Conservation (phyloP, 768 basidiomycete species). For the Tricholoma saponaceum region DNA sequence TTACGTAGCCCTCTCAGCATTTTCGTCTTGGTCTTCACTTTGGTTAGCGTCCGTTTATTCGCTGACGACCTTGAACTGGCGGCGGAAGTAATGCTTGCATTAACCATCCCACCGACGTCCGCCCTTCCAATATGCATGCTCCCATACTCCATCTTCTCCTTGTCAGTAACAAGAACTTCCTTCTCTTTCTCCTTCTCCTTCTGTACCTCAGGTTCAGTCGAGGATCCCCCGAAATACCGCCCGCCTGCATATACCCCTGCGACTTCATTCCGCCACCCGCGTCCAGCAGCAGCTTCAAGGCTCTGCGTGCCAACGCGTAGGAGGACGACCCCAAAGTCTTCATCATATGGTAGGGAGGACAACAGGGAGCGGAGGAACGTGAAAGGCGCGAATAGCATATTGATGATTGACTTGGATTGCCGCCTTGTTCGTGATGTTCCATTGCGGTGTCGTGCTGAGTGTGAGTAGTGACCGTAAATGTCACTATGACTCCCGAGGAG, state of each 20-base stretch:
- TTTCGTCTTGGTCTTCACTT: not conserved
- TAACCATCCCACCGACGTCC: constrained; percentile 6
- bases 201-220: not conserved
- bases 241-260: constrained; percentile 37
- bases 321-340: constrained; percentile 70
- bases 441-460: not conserved
- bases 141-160: constrained; percentile 10
- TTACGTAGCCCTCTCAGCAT: not conserved
- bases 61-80: not conserved
- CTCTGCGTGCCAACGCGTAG: constrained; percentile 72
- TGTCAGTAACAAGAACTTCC: too few species aligned
- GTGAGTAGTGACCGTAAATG: not conserved
- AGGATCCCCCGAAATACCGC: not conserved
- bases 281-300: constrained; percentile 67
- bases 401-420: not conserved
- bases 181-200: not conserved
- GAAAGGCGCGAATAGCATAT: not conserved
- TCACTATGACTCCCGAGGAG: constrained; percentile 27
- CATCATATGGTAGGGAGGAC: constrained; percentile 49
- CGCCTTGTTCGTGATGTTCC: not conserved
- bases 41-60: not conserved
- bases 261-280: constrained; percentile 74
- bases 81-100: not conserved
- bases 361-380: constrained; percentile 14
- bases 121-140: constrained; percentile 2